phyloP scores from a whole-genome alignment of 441 rosid genomes.

The Isatis lusitanica region DNA sequence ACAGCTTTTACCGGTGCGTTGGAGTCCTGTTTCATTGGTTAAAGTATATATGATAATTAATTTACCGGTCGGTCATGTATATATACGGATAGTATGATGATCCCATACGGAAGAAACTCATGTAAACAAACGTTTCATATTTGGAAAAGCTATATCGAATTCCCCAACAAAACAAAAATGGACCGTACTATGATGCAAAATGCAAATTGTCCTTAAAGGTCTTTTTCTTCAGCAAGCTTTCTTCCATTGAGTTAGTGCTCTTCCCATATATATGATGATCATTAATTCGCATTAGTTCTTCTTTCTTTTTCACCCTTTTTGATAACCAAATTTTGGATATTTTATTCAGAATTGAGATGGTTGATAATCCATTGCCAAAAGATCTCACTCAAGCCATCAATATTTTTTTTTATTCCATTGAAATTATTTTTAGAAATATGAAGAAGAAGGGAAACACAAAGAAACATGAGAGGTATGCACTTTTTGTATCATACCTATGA shows the following conservation, averaged over 20 bases:
- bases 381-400: conserved; percentile 15
- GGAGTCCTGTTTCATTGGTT: conserved; percentile 61
- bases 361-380: conserved; percentile 19
- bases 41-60: conserved; percentile 15
- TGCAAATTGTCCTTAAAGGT: conserved; percentile 35
- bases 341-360: conserved; percentile 18
- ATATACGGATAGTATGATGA: conserved; percentile 25
- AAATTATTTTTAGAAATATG: conserved; percentile 1
- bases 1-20: conserved; percentile 95
- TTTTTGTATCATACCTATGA: conserved; percentile 34
- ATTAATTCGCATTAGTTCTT: conserved; percentile 35
- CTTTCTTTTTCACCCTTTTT: conserved; percentile 17
- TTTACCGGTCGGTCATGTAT: conserved; percentile 15
- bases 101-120: conserved; percentile 36
- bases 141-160: conserved; percentile 27
- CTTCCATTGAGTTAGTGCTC: conserved; percentile 44
- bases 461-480: conserved; percentile 32
- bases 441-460: conserved; percentile 1
- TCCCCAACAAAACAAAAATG: not conserved
- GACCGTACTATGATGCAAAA: conserved; percentile 30
- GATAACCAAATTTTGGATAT: conserved; percentile 19
- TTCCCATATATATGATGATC: conserved; percentile 38
- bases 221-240: conserved; percentile 38
- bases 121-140: conserved; percentile 4
- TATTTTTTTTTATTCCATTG: conserved; percentile 4